Percentiles rank a stretch among this genome's conserved stretches.
Evolutionary conservation across 148 eudicot species (phyloP).

Genomic region (Rhododendron vialii): DNA sequence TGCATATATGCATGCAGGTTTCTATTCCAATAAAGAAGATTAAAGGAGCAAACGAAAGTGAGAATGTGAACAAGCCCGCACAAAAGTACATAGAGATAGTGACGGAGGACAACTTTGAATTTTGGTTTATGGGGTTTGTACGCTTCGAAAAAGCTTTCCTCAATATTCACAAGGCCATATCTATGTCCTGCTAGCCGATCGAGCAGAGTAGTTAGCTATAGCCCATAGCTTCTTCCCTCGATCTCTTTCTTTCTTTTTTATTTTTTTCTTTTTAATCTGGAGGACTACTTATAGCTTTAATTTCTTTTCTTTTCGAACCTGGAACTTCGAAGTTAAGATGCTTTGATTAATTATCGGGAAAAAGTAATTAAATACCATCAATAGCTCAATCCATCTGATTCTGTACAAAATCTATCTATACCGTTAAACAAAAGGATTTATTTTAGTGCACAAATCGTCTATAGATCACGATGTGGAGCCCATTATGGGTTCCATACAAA

Average conservation of each 20-base stretch:
- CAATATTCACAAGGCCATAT: constrained; percentile 20
- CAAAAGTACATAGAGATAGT: constrained; percentile 14
- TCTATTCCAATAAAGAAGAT: constrained; percentile 19
- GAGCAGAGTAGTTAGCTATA: neutral
- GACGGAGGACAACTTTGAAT: constrained; percentile 22
- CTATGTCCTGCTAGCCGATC: neutral
- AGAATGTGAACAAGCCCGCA: constrained; percentile 14
- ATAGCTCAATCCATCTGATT: too few relatives aligned
- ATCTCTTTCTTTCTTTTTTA: neutral
- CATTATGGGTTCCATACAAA: too few relatives aligned
- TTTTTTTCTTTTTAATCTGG: too few relatives aligned
- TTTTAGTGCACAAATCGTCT: too few relatives aligned
- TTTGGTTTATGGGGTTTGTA: constrained; percentile 25
- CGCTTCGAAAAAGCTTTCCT: constrained; percentile 18
- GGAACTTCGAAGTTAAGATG: too few relatives aligned
- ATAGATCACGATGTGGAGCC: too few relatives aligned
- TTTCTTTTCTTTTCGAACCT: too few relatives aligned
- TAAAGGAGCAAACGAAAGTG: constrained; percentile 11
- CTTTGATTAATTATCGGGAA: too few relatives aligned
- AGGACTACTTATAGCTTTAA: neutral
- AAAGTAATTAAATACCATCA: too few relatives aligned
- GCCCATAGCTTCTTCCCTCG: too few relatives aligned
- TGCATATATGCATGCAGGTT: constrained; percentile 10
- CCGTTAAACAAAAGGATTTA: too few relatives aligned
- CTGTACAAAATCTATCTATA: too few relatives aligned